These are phyloP conservation scores for Pleurotus sapidus DNA, from an alignment of 768 basidiomycete genomes.

Conservation along the genomic window DNA sequence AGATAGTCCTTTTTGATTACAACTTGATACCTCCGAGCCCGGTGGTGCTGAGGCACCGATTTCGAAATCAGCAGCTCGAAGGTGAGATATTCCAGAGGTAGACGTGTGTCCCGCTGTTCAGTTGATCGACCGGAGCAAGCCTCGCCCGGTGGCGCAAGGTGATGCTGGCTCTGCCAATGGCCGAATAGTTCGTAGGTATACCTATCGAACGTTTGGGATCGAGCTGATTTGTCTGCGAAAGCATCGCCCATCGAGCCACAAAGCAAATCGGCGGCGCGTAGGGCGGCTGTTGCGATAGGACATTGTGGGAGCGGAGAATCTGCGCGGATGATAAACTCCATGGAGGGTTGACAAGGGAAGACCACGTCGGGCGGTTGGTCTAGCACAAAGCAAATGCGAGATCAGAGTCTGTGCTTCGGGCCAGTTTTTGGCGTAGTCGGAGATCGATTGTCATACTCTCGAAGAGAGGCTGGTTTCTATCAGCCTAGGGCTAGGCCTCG, in stretches of 20 bases:
- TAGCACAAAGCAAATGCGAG: neutral
- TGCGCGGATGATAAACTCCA: neutral
- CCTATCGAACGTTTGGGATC: neutral
- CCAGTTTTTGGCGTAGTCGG: neutral
- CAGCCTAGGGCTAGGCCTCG: neutral
- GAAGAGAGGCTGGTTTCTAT: no score
- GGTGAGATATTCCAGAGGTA: no score
- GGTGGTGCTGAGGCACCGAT: no score
- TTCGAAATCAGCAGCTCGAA: no score
- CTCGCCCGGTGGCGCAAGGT: neutral
- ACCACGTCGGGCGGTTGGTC: neutral
- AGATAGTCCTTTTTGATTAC: no score
- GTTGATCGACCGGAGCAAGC: no score
- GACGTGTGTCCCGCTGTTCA: no score
- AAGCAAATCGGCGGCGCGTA: neutral
- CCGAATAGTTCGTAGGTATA: neutral
- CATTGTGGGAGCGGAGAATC: neutral
- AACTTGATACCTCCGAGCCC: no score
- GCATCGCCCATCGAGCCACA: conserved; percentile 5
- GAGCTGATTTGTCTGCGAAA: neutral
- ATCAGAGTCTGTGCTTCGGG: neutral
- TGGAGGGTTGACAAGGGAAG: neutral
- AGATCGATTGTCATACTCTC: no score
- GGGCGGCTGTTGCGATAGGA: neutral
- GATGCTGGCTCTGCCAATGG: neutral